phyloP scores from a whole-genome alignment of 371 early-diverging fungal species.

The Rhizoclosmatium hyalinum region DNA sequence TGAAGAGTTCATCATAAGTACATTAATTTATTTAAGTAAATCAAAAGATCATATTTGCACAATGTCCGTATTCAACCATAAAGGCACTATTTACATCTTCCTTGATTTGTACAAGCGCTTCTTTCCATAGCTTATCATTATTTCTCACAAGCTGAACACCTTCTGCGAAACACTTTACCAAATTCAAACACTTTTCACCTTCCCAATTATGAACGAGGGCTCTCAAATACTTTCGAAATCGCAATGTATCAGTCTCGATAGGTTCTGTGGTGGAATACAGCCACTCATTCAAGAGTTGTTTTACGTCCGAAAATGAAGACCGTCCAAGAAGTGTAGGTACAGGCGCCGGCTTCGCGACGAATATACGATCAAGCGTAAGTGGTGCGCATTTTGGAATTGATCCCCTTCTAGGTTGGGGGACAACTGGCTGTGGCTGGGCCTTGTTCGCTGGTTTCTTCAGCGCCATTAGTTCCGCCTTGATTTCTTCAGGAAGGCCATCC shows the following conservation, averaged over 20 bases:
- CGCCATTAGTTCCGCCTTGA: conserved; percentile 3
- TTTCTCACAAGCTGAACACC: background rate
- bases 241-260: background rate
- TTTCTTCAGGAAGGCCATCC: conserved; percentile 20
- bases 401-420: background rate
- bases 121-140: background rate
- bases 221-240: background rate
- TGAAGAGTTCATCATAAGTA: conserved; percentile 16
- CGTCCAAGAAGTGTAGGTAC: background rate
- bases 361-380: too few species aligned
- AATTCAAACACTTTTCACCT: conserved; percentile 7
- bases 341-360: background rate
- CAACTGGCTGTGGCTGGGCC: background rate
- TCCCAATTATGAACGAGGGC: conserved; percentile 4
- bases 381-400: background rate
- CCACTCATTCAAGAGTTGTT: background rate
- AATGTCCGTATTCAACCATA: background rate
- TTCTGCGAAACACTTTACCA: background rate
- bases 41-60: background rate
- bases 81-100: background rate
- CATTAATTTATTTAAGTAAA: background rate
- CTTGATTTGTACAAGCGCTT: background rate
- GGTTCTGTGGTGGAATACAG: background rate
- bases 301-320: background rate
- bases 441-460: background rate